A percentile compares a stretch with the other conserved stretches of the same genome.
These are phyloP conservation scores for Gossypium davidsonii DNA, from an alignment of 441 rosid species.

Conservation along the genomic window DNA sequence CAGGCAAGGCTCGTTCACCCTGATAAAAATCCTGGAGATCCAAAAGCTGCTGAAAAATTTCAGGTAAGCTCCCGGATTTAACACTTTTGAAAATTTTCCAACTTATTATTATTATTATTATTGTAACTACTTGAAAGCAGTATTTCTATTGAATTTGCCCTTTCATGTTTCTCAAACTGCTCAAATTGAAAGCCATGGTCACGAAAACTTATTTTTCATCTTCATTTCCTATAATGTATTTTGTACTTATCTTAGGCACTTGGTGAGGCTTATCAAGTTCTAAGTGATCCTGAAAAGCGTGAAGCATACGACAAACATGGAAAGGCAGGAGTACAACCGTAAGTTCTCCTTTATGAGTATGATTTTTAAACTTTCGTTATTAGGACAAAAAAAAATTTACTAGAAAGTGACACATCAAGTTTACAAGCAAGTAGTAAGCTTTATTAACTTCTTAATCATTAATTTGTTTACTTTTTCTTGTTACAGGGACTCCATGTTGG, in stretches of 20 bases:
- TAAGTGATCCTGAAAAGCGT: conserved; percentile 89
- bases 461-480: conserved; percentile 2
- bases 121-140: not conserved
- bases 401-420: not conserved
- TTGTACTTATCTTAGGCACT: conserved; percentile 43
- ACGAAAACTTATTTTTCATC: not conserved
- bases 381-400: not conserved
- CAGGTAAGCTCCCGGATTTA: conserved; percentile 45
- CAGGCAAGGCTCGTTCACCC: conserved; percentile 93
- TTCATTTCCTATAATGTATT: not conserved
- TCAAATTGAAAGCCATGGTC: not conserved
- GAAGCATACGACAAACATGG: conserved; percentile 82
- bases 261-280: conserved; percentile 92
- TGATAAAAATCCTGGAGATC: conserved; percentile 88
- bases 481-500: conserved; percentile 76
- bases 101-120: not conserved
- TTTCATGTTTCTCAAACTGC: not conserved
- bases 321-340: conserved; percentile 75
- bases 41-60: conserved; percentile 83
- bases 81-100: not conserved
- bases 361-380: not conserved
- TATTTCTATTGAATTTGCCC: not conserved
- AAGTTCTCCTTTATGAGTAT: conserved; percentile 29
- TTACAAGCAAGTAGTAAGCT: not conserved
- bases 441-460: not conserved